Base-by-base conservation (phyloP, 23 red algal species). In the Pyropia haitanensis region DNA sequence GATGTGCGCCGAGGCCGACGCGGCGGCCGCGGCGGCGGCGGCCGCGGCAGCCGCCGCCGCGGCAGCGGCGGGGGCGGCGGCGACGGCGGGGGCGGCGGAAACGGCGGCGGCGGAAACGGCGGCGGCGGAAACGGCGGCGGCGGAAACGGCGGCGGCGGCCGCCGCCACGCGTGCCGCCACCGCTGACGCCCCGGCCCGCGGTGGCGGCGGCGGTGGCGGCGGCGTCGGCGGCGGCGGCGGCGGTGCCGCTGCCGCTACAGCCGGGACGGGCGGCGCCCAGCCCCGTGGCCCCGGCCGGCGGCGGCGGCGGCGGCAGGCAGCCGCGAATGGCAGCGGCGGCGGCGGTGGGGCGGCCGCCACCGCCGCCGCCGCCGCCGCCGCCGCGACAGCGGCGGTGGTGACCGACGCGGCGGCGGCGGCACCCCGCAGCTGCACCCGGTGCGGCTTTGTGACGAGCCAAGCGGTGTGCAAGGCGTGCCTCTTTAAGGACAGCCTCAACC, bases 391-490 rank as follows among this genome's bases (percentile, higher is more conserved):
- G 39, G 39, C 39, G 4, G 39, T 9, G 39, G 39, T 46, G 39
- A 46, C 39, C 39, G 39, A 10, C 5, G 39, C 39, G 10, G 28
- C 32, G 13, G 65, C 66, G 64, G 68, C 58, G 4, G 63, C 53
- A 27, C 66, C 73, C 39, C 18, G 70, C 27, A 65, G 67, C 20
- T 95, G 90, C 51, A 70, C 78, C 48, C 49, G 69, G 3, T 98
- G 94, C 56, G 68, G 74, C 1, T 90, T 77, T 62, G 71, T 98
- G 33, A 68, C 79, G 44, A 98, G 94, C 71, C 94, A 98, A 57
- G 52, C 58, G 3, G n/a, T 87, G 21, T 98, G 94, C 80, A 98
- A 98, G 80, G 94, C 94, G 3, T 98, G 94, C 64, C 55, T 91
- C 8, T 73, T 98, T 3, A 75, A 60, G 28, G 81, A 85, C 15